phyloP scores from a whole-genome alignment of 2,329 filamentous ascomycete genomes.

The Simplicillium sp. region DNA sequence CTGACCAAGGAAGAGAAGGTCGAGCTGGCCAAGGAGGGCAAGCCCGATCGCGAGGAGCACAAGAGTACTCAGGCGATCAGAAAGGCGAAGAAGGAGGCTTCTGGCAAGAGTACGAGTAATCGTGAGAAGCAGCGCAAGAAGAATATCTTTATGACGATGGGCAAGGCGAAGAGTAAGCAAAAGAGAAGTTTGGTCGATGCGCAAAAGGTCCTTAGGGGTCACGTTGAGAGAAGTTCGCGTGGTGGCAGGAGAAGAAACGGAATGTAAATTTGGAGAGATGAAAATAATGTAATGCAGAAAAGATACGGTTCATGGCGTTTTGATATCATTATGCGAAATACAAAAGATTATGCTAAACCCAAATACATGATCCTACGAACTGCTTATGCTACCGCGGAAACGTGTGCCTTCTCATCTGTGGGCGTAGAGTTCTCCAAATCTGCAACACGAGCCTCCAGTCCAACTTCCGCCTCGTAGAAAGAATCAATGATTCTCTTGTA shows the following conservation, averaged over 20 bases:
- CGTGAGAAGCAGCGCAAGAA: constrained; percentile 94
- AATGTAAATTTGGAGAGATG: constrained; percentile 10
- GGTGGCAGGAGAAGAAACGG: constrained; percentile 74
- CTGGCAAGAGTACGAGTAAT: constrained; percentile 95
- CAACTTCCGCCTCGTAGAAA: constrained; percentile 35
- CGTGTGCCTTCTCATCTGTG: constrained; percentile 13
- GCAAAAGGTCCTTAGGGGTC: constrained; percentile 67
- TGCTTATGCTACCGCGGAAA: background rate
- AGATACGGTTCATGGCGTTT: background rate
- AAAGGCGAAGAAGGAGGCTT: constrained; percentile 75
- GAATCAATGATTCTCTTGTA: constrained; percentile 56
- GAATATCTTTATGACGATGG: constrained; percentile 97
- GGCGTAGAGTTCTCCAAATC: constrained; percentile 10
- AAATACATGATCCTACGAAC: too few relatives aligned
- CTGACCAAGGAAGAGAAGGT: constrained; percentile 83
- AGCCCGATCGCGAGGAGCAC: constrained; percentile 68
- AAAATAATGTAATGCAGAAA: background rate
- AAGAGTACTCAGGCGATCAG: constrained; percentile 77
- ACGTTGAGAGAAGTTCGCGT: constrained; percentile 73
- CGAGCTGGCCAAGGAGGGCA: constrained; percentile 72
- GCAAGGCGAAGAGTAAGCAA: constrained; percentile 91
- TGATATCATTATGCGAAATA: too few relatives aligned
- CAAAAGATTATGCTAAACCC: constrained; percentile 9
- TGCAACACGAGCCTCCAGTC: constrained; percentile 16
- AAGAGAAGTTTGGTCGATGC: constrained; percentile 89